These are phyloP conservation scores for Dillenia turbinata DNA, from an alignment of 164 flowering plant species.

Conservation along the genomic window DNA sequence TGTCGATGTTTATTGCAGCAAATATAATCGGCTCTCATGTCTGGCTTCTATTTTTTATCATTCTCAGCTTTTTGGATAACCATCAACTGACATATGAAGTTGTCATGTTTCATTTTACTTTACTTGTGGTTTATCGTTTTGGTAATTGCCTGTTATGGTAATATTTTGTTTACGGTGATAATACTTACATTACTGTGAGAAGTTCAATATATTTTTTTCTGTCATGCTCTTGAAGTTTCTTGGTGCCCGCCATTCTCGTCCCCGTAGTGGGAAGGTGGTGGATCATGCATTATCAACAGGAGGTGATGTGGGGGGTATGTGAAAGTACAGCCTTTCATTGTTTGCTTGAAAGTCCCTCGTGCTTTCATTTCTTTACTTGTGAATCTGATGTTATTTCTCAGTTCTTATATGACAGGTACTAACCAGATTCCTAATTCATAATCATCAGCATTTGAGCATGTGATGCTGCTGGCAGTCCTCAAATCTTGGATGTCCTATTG, in stretches of 20 bases:
- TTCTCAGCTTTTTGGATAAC: constrained; percentile 4
- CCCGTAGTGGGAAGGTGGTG: constrained; percentile 4
- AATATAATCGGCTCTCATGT: constrained; percentile 17
- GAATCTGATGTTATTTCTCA: constrained; percentile 24
- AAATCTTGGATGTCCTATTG: too few relatives aligned
- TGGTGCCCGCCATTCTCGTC: constrained; percentile 12
- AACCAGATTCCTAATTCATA: too few relatives aligned
- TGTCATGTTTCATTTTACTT: constrained; percentile 8
- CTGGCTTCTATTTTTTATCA: constrained; percentile 4
- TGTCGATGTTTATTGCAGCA: constrained; percentile 18
- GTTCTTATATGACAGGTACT: constrained; percentile 34
- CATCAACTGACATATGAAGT: constrained; percentile 19
- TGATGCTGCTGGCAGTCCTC: too few relatives aligned
- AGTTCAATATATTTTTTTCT: not conserved
- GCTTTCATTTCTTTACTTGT: not conserved
- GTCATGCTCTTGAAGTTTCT: constrained; percentile 16
- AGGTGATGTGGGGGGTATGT: constrained; percentile 16
- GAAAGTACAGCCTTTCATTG: not conserved
- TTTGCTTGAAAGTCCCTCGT: not conserved
- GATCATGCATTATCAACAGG: not conserved
- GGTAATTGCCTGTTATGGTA: not conserved
- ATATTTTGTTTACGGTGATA: constrained; percentile 6
- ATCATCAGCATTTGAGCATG: too few relatives aligned
- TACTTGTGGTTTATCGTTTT: constrained; percentile 9
- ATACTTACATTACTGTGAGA: constrained; percentile 3